These are phyloP conservation scores for Lavandula angustifolia DNA, from an alignment of 257 asterid genomes.

Conservation along the genomic window DNA sequence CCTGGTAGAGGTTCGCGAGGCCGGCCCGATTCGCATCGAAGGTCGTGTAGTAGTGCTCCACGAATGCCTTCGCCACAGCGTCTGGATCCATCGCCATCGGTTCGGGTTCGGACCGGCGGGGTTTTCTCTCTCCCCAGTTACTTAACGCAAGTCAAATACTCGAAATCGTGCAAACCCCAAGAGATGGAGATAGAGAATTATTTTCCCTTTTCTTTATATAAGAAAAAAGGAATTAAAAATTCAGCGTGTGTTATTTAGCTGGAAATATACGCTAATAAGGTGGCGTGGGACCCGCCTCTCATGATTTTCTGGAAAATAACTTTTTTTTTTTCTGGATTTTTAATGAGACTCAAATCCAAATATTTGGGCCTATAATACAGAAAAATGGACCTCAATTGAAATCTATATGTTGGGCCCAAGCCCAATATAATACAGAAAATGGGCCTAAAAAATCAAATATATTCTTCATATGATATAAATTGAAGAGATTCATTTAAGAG, in stretches of 20 bases:
- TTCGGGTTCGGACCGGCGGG: constrained; percentile 31
- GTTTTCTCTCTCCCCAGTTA: neutral
- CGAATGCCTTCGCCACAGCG: constrained; percentile 62
- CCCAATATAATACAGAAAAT: too few species aligned
- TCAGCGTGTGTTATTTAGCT: constrained; percentile 30
- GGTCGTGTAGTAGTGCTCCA: constrained; percentile 66
- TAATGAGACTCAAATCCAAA: neutral
- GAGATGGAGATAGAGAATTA: neutral
- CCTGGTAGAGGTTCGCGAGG: constrained; percentile 55
- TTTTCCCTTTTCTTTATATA: neutral
- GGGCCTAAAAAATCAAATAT: too few species aligned
- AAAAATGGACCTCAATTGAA: neutral
- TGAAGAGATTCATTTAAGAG: too few species aligned
- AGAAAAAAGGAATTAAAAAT: neutral
- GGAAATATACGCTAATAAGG: constrained; percentile 37
- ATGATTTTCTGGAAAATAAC: constrained; percentile 19
- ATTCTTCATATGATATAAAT: too few species aligned
- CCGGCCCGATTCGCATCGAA: constrained; percentile 45
- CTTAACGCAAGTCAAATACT: constrained; percentile 29
- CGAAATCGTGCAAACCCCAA: neutral
- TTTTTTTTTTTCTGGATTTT: neutral
- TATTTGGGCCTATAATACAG: neutral
- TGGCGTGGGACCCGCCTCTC: constrained; percentile 32
- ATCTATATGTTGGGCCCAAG: too few species aligned
- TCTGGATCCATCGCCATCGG: constrained; percentile 58